Conservation (phyloP, 805 yeast species). For the Saturnispora zaruensis region DNA sequence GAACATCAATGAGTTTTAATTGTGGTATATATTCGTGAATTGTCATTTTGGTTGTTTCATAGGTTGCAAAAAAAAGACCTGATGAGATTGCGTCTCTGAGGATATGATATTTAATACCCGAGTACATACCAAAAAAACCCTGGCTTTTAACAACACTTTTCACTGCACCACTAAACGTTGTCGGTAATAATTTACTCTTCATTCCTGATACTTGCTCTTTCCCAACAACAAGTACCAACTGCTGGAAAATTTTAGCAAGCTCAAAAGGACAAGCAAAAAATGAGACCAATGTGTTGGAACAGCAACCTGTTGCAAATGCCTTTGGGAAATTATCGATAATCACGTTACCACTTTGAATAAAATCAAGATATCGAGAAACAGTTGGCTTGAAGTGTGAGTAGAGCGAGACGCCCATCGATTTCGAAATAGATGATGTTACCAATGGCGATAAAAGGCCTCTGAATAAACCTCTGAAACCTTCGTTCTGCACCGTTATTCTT, state of each 20-base stretch:
- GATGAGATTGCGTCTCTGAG: slow-evolving; percentile 63
- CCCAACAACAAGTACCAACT: slow-evolving; percentile 46
- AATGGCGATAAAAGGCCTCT: slow-evolving; percentile 73
- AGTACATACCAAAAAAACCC: slow-evolving; percentile 58
- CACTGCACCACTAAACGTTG: slow-evolving; percentile 34
- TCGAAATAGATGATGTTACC: slow-evolving; percentile 53
- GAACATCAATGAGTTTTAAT: slow-evolving; percentile 37
- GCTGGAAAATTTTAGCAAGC: slow-evolving; percentile 73
- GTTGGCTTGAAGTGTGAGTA: slow-evolving; percentile 49
- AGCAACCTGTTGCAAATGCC: slow-evolving; percentile 47
- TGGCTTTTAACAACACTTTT: slow-evolving; percentile 47
- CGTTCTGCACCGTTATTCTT: slow-evolving; percentile 42
- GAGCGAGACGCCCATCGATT: slow-evolving; percentile 57
- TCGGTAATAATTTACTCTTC: slow-evolving; percentile 23
- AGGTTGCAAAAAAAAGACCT: slow-evolving; percentile 64
- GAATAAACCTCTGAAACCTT: slow-evolving; percentile 64
- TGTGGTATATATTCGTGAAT: slow-evolving; percentile 29
- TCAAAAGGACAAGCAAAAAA: slow-evolving; percentile 77
- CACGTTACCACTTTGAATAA: neutral
- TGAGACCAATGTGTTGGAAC: slow-evolving; percentile 59
- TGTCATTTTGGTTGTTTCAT: slow-evolving; percentile 56
- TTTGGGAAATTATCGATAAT: slow-evolving; percentile 35
- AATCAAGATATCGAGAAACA: slow-evolving; percentile 10
- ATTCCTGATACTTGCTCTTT: slow-evolving; percentile 17
- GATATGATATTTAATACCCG: slow-evolving; percentile 64